These are phyloP conservation scores for Microcos paniculata DNA, from an alignment of 345 rosid genomes.

Conservation along the genomic window DNA sequence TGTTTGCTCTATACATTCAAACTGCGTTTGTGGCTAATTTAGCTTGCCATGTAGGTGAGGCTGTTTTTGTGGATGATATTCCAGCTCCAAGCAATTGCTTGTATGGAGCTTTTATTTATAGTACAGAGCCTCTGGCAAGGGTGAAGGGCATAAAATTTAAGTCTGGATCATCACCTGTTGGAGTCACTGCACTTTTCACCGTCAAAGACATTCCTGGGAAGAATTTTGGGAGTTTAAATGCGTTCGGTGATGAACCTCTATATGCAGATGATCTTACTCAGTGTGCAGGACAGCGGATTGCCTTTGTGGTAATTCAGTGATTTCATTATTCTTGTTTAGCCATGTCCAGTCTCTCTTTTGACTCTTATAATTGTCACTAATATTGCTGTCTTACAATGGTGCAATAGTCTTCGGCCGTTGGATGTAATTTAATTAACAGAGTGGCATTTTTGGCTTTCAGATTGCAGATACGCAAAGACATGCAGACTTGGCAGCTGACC, in stretches of 20 bases:
- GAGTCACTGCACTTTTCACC: slow-evolving; percentile 51
- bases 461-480: slow-evolving; percentile 84
- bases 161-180: slow-evolving; percentile 35
- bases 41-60: slow-evolving; percentile 59
- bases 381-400: background rate
- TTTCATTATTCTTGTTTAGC: slow-evolving; percentile 5
- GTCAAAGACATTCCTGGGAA: slow-evolving; percentile 81
- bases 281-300: slow-evolving; percentile 63
- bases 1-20: background rate
- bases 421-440: slow-evolving; percentile 16
- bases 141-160: slow-evolving; percentile 52
- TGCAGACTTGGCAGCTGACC: slow-evolving; percentile 65
- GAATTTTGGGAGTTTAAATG: slow-evolving; percentile 48
- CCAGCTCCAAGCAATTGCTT: slow-evolving; percentile 68
- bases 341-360: background rate
- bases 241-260: slow-evolving; percentile 49
- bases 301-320: slow-evolving; percentile 63
- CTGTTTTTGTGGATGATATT: slow-evolving; percentile 89
- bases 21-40: slow-evolving; percentile 7
- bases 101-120: slow-evolving; percentile 77
- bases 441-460: slow-evolving; percentile 31
- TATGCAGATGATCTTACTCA: slow-evolving; percentile 63
- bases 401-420: background rate
- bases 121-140: slow-evolving; percentile 68
- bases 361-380: background rate